These are phyloP conservation scores for Trichosporon faecale DNA, from an alignment of 1,284 basidiomycete genomes.

Conservation along the genomic window DNA sequence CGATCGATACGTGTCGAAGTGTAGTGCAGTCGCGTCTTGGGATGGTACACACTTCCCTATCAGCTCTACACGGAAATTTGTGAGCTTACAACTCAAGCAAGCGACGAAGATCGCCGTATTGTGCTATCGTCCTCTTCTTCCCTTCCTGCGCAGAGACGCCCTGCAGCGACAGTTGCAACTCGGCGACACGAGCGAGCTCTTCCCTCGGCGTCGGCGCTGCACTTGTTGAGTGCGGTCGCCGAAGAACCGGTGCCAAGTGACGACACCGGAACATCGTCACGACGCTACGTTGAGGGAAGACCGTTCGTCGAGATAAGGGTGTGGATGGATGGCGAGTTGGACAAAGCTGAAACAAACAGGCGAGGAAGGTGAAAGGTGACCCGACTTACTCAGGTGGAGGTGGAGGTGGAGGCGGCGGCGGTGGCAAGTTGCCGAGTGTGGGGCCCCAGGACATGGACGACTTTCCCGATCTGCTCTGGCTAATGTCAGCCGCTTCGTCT, in stretches of 20 bases:
- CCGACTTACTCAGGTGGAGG: neutral
- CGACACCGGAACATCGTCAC: neutral
- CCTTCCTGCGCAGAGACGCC: neutral
- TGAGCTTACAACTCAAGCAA: neutral
- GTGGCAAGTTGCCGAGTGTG: neutral
- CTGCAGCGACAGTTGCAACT: neutral
- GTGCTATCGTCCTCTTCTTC: neutral
- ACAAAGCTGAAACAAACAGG: neutral
- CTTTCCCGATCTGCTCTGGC: neutral
- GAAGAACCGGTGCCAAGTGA: neutral
- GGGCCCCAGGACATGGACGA: neutral
- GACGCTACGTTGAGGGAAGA: neutral
- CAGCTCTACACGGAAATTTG: neutral
- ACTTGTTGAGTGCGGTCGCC: neutral
- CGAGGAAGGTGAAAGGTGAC: neutral
- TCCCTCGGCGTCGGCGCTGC: neutral
- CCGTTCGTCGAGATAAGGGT: neutral
- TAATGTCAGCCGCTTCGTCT: neutral
- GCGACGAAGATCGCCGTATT: neutral
- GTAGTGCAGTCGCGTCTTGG: neutral
- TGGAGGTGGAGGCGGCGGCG: neutral
- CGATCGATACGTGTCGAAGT: neutral
- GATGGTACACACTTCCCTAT: neutral
- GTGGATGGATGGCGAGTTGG: neutral
- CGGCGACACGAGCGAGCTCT: neutral